A percentile compares a stretch with the other conserved stretches of the same genome.
Evolutionary conservation across 208 protist species (phyloP).

Genomic region (Herpetomonas tarakana): DNA sequence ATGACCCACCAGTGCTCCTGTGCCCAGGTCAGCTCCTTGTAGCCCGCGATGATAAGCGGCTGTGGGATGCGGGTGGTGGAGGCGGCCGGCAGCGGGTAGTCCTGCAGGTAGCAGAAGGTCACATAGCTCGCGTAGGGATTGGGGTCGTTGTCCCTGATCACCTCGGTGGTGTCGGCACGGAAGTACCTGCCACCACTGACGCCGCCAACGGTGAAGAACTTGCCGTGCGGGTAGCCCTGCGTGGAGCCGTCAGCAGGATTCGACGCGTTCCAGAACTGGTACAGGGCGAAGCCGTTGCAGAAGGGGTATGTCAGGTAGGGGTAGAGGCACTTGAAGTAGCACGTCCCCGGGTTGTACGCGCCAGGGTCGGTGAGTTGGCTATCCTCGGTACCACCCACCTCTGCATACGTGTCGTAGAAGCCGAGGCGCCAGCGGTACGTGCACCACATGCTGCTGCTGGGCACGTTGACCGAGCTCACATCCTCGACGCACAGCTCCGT

Average conservation of each 20-base stretch:
- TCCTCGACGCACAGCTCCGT: neutral
- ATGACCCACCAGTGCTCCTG: conserved; percentile 13
- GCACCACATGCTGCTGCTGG: neutral
- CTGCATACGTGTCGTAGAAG: neutral
- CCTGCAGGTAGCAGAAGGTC: neutral
- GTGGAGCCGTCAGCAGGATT: neutral
- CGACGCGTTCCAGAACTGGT: neutral
- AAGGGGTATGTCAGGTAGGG: neutral
- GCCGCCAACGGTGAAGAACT: neutral
- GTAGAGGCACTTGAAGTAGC: neutral
- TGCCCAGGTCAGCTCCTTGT: conserved; percentile 7
- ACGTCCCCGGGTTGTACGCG: neutral
- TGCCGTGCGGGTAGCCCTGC: neutral
- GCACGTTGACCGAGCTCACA: neutral
- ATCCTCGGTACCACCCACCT: neutral
- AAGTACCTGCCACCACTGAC: neutral
- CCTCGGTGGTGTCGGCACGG: neutral
- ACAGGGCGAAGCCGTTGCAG: neutral
- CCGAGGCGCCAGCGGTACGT: neutral
- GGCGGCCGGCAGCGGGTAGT: neutral
- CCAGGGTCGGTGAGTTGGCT: neutral
- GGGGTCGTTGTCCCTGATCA: neutral
- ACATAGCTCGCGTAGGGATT: neutral
- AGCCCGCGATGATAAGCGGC: conserved; percentile 13
- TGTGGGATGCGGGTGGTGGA: neutral